Evolutionary conservation across 768 basidiomycete species (phyloP), one percentile per base, ranked within the genome.

Genomic region (Termitomyces sp.): DNA sequence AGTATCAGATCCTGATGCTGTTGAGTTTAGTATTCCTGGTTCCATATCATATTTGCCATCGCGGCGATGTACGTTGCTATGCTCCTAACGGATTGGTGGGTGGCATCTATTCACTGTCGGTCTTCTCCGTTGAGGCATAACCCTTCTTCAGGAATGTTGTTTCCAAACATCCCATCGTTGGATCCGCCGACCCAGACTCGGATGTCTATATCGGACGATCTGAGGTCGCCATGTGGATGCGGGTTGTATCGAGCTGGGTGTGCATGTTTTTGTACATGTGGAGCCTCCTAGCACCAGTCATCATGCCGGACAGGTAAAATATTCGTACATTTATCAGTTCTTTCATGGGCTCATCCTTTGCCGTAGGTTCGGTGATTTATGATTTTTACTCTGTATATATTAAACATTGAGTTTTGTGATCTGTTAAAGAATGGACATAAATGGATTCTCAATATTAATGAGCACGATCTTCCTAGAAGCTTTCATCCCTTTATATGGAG

Each of bases 191-290:
- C 59, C 79, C 84, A n/a, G 78, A 83, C 55, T 75, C 82, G 43
- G 84, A 89, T 60, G 87, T 98, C 39, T 92, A 93, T 70, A 98
- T 98, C 48, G 97, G 97, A 18, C 86, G 94, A 37, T 95, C 93
- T 5, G 92, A 94, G 69, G 88, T 90, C 9, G 94, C 97, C 3
- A 98, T 99, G 96, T 99, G 97, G 97, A 98, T 98, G 92, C 79
- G 97, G 4, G 83, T 98, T 32, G 90, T 98, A 46, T 94, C 92
- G 31, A 91, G 91, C 61, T 99, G 96, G 96, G 81, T 96, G 26
- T 98, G 93, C 70, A 87, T 93, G 73, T 56, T 87, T 42, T 71
- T 94, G 59, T 96, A 92, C 66, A 83, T 82, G 31, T 94, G 92
- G 93, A 94, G 89, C 64, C 73, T 96, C 32, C 64, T 96, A 51